phyloP scores from a whole-genome alignment of 192 early-diverging fungal species.

The Coemansia aciculifera region DNA sequence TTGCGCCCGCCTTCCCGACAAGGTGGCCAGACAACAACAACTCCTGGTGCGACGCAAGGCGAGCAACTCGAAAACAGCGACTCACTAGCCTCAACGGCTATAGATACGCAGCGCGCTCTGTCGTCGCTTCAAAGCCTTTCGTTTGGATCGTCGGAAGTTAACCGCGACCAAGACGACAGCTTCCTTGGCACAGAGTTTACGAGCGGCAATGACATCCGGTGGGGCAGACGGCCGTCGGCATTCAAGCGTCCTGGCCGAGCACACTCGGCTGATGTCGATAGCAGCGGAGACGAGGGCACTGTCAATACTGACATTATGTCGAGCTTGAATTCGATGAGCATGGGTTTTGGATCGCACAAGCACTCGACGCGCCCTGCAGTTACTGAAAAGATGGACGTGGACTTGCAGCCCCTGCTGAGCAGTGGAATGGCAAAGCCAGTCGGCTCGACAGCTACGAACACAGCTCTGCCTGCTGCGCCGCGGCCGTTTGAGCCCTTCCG shows the following conservation, averaged over 20 bases:
- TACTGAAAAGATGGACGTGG: slow-evolving; percentile 29
- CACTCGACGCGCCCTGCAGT: neutral
- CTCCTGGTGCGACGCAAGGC: neutral
- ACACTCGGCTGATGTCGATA: slow-evolving; percentile 1
- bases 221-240: neutral
- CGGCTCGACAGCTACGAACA: neutral
- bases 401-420: slow-evolving; percentile 21
- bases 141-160: slow-evolving; percentile 40
- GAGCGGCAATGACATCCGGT: slow-evolving; percentile 1
- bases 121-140: slow-evolving; percentile 35
- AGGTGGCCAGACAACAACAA: neutral
- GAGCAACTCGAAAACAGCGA: neutral
- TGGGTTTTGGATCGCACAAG: neutral
- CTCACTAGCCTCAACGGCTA: neutral
- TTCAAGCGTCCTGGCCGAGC: neutral
- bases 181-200: slow-evolving; percentile 16
- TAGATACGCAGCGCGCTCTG: slow-evolving; percentile 16
- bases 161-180: slow-evolving; percentile 45
- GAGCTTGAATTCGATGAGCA: slow-evolving; percentile 16
- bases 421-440: neutral
- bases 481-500: slow-evolving; percentile 34
- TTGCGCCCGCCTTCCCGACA: slow-evolving; percentile 18
- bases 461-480: neutral
- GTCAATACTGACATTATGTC: slow-evolving; percentile 12
- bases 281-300: slow-evolving; percentile 29